A percentile compares a stretch with the other conserved stretches of the same genome.
phyloP scores from a whole-genome alignment of 2,329 filamentous ascomycete species.

The Periconia macrospinosa region DNA sequence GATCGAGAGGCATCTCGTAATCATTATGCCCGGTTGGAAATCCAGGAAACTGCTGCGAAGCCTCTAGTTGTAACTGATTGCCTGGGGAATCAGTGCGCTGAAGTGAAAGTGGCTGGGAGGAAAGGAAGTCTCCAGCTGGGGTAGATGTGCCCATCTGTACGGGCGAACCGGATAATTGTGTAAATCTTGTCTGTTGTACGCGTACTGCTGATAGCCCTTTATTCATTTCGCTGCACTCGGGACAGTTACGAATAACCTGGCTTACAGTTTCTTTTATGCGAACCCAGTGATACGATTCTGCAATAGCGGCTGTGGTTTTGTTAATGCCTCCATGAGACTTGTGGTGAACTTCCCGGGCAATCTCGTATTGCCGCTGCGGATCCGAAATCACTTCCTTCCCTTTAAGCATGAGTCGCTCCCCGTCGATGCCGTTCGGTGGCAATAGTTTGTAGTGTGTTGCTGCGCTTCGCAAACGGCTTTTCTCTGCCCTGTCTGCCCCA shows the following conservation, averaged over 20 bases:
- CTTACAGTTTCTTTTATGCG: slow-evolving; percentile 97
- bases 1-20: slow-evolving; percentile 61
- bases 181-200: slow-evolving; percentile 11
- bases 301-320: slow-evolving; percentile 93
- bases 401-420: slow-evolving; percentile 82
- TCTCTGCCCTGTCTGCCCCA: slow-evolving; percentile 91
- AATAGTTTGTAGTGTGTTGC: slow-evolving; percentile 92
- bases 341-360: slow-evolving; percentile 76
- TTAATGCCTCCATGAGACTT: slow-evolving; percentile 89
- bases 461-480: slow-evolving; percentile 88
- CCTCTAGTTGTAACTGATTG: slow-evolving; percentile 31
- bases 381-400: slow-evolving; percentile 97
- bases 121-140: neutral
- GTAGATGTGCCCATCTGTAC: slow-evolving; percentile 1
- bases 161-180: neutral
- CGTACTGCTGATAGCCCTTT: slow-evolving; percentile 34
- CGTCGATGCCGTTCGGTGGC: slow-evolving; percentile 48
- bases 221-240: slow-evolving; percentile 76
- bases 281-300: slow-evolving; percentile 95
- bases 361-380: slow-evolving; percentile 85
- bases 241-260: slow-evolving; percentile 88
- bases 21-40: slow-evolving; percentile 45
- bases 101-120: slow-evolving; percentile 11
- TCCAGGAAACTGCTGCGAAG: slow-evolving; percentile 33
- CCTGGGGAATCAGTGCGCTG: slow-evolving; percentile 27